phyloP scores from a whole-genome alignment of 768 basidiomycete species.

The Suillus discolor region DNA sequence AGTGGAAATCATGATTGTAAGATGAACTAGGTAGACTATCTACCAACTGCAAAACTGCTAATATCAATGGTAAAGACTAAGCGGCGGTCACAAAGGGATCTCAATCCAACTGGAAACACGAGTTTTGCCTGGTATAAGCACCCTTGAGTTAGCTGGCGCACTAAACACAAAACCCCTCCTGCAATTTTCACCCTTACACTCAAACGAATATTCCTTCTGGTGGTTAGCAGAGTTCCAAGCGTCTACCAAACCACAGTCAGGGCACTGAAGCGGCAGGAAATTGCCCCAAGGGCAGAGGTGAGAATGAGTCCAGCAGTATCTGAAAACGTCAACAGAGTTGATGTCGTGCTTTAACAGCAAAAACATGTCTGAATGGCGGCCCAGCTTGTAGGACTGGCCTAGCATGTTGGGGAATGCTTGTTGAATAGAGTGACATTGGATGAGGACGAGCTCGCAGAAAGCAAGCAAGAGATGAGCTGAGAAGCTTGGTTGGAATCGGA shows the following conservation, averaged over 20 bases:
- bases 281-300: neutral
- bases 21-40: neutral
- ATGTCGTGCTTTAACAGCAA: neutral
- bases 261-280: neutral
- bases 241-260: neutral
- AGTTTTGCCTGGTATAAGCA: neutral
- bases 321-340: neutral
- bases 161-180: neutral
- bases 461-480: neutral
- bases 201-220: neutral
- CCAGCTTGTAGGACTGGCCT: neutral
- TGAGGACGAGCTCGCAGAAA: neutral
- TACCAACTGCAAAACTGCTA: neutral
- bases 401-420: neutral
- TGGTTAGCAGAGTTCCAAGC: neutral
- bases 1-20: neutral
- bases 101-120: neutral
- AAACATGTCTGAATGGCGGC: neutral
- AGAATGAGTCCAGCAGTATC: neutral
- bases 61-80: neutral
- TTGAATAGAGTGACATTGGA: neutral
- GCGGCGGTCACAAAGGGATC: neutral
- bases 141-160: neutral
- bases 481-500: neutral
- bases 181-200: neutral